Evolutionary conservation across 176 grass and related monocot genomes (phyloP), one percentile per base, ranked within the genome.

Genomic region (Poa pratensis): DNA sequence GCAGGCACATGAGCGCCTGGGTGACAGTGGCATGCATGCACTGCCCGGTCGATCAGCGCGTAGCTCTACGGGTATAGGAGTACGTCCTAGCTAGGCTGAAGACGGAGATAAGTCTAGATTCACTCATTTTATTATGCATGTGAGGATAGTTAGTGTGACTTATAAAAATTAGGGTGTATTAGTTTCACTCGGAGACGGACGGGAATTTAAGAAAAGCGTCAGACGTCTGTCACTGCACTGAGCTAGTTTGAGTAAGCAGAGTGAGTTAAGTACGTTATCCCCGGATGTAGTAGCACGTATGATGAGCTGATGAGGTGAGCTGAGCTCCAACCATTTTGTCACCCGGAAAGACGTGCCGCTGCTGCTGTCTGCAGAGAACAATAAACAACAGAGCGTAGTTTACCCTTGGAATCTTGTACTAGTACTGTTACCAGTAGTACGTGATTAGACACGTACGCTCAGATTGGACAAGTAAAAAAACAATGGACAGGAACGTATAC

Each of bases 281-380:
- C 73, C 14, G 63, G 80, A 0, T 6, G 2, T 34, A 66, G 60
- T 34, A 66, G 60, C 67, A 11, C 88, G 82, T 82, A 89, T 89
- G 71, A 86, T 89, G 88, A 76, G 83, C 5, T 81, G 81, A 32
- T 67, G 80, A 59, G 8, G 7, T 9, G 20, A 22, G n/a, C n/a
- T 69, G 78, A 82, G 64, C 54, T 82, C 79, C 88, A 78, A 78
- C 79, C 88, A 82, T 90, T 86, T 83, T 90, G 80, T 79, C 80
- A 87, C 80, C 55, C 74, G 16, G 74, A 90, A 90, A 86, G 88
- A 35, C 83, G 88, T 23, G 88, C 88, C 60, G 0, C 18, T 10
- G 2, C 54, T 58, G 52, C 1, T n/a, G n/a, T n/a, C n/a, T n/a
- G n/a, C 52, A 54, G 52, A 32, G 83, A 72, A 86, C 54, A 84